Percentiles rank a stretch among this genome's conserved stretches.
Evolutionary conservation across 1,284 basidiomycete genomes (phyloP).

Genomic region (Xerocomus amazonicus): DNA sequence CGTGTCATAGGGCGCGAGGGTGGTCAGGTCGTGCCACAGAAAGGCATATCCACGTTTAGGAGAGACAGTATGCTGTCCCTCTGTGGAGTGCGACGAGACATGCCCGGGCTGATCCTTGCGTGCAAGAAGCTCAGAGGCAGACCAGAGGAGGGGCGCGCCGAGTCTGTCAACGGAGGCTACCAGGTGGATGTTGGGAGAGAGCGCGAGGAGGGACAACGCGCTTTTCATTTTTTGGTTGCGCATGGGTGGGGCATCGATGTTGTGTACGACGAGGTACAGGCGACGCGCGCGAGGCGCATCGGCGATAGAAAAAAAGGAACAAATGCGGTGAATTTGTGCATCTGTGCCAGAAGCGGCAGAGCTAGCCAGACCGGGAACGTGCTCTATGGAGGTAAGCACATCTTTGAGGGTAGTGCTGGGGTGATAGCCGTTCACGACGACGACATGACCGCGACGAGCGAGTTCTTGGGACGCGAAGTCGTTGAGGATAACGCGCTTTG

Average conservation of each 20-base stretch:
- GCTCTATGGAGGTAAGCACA: slow-evolving; percentile 65
- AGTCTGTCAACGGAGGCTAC: slow-evolving; percentile 84
- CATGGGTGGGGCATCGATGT: slow-evolving; percentile 75
- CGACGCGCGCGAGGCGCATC: slow-evolving; percentile 30
- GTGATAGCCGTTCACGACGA: slow-evolving; percentile 79
- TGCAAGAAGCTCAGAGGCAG: slow-evolving; percentile 54
- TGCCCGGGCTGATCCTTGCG: slow-evolving; percentile 30
- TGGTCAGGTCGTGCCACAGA: slow-evolving; percentile 87
- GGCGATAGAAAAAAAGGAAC: slow-evolving; percentile 53
- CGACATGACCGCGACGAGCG: slow-evolving; percentile 60
- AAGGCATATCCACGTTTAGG: slow-evolving; percentile 67
- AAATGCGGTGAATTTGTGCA: slow-evolving; percentile 59
- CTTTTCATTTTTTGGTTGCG: slow-evolving; percentile 60
- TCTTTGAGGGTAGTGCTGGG: slow-evolving; percentile 70
- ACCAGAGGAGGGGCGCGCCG: slow-evolving; percentile 76
- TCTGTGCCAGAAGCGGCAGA: slow-evolving; percentile 46
- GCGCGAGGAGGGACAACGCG: slow-evolving; percentile 66
- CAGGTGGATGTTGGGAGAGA: slow-evolving; percentile 72
- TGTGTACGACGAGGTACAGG: slow-evolving; percentile 84
- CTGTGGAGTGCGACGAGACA: neutral
- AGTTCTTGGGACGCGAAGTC: slow-evolving; percentile 60
- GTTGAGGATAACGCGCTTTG: slow-evolving; percentile 75
- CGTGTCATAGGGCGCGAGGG: slow-evolving; percentile 74
- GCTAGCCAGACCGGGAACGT: slow-evolving; percentile 49
- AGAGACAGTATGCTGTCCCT: slow-evolving; percentile 18